phyloP scores from a whole-genome alignment of 306 rosid genomes.

The Vachellia pachyceras region DNA sequence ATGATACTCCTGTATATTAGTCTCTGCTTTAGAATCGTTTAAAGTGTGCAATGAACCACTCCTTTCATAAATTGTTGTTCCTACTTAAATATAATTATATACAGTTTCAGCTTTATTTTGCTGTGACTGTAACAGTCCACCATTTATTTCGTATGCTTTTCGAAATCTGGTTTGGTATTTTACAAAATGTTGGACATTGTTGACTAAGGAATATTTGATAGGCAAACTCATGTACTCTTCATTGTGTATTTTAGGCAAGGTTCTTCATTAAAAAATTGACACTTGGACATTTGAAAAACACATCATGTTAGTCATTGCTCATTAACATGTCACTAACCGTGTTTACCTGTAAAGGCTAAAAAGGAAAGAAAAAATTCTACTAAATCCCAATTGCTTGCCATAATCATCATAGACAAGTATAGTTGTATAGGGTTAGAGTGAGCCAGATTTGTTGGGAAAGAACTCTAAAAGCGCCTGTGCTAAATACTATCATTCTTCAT shows the following conservation, averaged over 20 bases:
- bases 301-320: background rate
- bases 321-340: background rate
- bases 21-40: constrained; percentile 21
- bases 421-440: background rate
- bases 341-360: background rate
- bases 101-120: background rate
- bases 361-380: too few relatives aligned
- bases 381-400: background rate
- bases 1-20: background rate
- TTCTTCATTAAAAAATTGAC: background rate
- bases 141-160: background rate
- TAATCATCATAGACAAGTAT: background rate
- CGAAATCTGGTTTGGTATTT: constrained; percentile 3
- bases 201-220: background rate
- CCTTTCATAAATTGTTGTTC: constrained; percentile 1
- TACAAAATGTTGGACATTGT: background rate
- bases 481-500: background rate
- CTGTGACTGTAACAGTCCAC: background rate
- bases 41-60: background rate
- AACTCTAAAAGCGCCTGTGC: background rate
- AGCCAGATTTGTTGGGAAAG: background rate
- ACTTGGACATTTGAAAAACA: background rate
- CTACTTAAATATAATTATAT: background rate
- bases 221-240: background rate
- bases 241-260: background rate